These are phyloP conservation scores for Pluteus cervinus DNA, from an alignment of 768 basidiomycete species.

Conservation along the genomic window DNA sequence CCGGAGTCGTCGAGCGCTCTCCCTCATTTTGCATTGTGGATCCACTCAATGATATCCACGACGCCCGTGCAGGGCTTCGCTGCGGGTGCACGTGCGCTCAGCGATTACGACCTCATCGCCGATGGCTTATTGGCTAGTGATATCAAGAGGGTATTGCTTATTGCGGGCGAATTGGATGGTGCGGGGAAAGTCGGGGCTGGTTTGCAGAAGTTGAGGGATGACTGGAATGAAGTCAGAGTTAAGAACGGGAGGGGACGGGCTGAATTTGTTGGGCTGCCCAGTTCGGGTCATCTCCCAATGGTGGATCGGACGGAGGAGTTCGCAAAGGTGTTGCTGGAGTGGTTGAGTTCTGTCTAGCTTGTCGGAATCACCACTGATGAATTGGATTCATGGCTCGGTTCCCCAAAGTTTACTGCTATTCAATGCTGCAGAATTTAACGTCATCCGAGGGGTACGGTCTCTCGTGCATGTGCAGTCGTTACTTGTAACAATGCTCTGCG, in stretches of 20 bases:
- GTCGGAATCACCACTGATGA: no score
- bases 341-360: no score
- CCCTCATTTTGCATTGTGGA: slow-evolving; percentile 17
- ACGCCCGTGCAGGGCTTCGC: slow-evolving; percentile 39
- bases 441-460: no score
- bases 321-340: slow-evolving; percentile 26
- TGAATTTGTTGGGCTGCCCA: slow-evolving; percentile 27
- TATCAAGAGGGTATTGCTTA: slow-evolving; percentile 25
- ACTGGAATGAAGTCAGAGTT: slow-evolving; percentile 23
- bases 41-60: slow-evolving; percentile 29
- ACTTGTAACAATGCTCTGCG: no score
- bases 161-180: slow-evolving; percentile 44
- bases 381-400: no score
- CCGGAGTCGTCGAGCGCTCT: neutral
- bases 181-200: slow-evolving; percentile 38
- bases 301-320: slow-evolving; percentile 39
- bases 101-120: slow-evolving; percentile 32
- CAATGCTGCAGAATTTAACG: no score
- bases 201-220: slow-evolving; percentile 24
- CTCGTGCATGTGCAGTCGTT: no score
- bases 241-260: slow-evolving; percentile 4
- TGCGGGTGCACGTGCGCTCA: slow-evolving; percentile 39
- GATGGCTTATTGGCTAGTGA: neutral
- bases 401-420: no score
- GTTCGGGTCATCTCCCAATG: slow-evolving; percentile 47